Evolutionary conservation across 1,284 basidiomycete genomes (phyloP).

Genomic region (Boletus hoseneyae): DNA sequence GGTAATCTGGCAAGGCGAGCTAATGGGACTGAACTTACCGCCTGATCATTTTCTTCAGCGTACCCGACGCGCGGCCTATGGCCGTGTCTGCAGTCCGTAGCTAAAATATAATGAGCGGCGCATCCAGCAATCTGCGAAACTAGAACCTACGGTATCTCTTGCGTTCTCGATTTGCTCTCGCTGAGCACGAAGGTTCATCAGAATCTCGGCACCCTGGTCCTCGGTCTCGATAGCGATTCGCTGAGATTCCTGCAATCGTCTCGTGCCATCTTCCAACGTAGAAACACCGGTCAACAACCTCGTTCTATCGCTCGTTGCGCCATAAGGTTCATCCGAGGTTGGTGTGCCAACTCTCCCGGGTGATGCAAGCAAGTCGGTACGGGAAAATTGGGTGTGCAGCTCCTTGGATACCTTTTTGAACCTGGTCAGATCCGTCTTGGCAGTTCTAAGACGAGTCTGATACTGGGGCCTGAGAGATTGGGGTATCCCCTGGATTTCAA

Average conservation of each 20-base stretch:
- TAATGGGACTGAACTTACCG: conserved; percentile 44
- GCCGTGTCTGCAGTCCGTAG: conserved; percentile 66
- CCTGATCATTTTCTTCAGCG: conserved; percentile 74
- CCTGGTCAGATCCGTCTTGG: conserved; percentile 69
- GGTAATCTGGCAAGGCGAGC: conserved; percentile 5
- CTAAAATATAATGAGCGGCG: conserved; percentile 35
- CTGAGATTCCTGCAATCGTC: conserved; percentile 86
- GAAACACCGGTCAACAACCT: conserved; percentile 74
- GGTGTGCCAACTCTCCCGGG: conserved; percentile 44
- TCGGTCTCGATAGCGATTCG: conserved; percentile 95
- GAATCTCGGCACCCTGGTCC: conserved; percentile 90
- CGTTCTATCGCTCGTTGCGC: conserved; percentile 62
- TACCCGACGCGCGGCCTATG: conserved; percentile 71
- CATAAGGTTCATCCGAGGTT: conserved; percentile 81
- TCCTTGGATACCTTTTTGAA: conserved; percentile 80
- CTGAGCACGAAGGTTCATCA: conserved; percentile 83
- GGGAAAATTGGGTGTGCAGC: conserved; percentile 53
- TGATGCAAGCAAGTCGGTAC: conserved; percentile 56
- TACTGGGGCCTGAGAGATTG: conserved; percentile 77
- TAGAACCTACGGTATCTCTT: conserved; percentile 71
- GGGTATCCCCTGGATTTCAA: conserved; percentile 96
- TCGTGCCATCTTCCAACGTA: conserved; percentile 73
- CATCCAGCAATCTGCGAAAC: background rate
- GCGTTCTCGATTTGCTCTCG: conserved; percentile 96
- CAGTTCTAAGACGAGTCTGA: conserved; percentile 65